Evolutionary conservation across 129 eudicot genomes (phyloP), one percentile per base, ranked within the genome.

Genomic region (Heracleum sosnowskyi): DNA sequence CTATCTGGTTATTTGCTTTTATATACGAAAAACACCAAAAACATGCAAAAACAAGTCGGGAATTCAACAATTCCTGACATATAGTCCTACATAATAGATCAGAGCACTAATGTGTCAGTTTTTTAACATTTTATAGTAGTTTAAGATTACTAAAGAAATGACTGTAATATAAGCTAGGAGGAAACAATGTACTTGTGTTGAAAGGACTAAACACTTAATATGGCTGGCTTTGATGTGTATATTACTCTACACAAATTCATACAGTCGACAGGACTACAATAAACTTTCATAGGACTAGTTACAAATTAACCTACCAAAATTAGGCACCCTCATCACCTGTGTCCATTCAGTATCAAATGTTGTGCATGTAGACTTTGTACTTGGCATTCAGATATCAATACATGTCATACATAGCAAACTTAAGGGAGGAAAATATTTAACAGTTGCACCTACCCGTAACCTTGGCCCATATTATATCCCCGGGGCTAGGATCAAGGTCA

Each of bases 381-480:
- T 5, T 68, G 11, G 0, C 1, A 18, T 41, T 11, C 20, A 22
- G 49, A 42, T 41, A 22, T 41, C 29, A 29, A 73, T 73, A 73
- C 45, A 35, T 42, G 5, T 73, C 29, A 41, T 41, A 11, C 55
- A 73, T 41, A 26, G 33, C 16, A 73, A 24, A 41, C 28, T 39
- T 1, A 12, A 73, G 26, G 53, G 28, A 4, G 37, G 51, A 1
- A 71, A 22, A 73, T 73, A n/a, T 41, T 39, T n/a, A 7, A 40
- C 35, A 24, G 22, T 35, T 10, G 16, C 66, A 79, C 85, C 39
- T 82, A 96, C 99, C 97, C 77, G 92, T 89, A 80, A 96, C 79
- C 85, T 92, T 92, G 79, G 97, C 99, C 99, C 99, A 96, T 75
- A 96, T 90, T 51, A 90, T 85, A 76, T 96, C 97, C 74, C 97